Conservation (phyloP, 495 filamentous ascomycete species). For the Bacidia rubella region DNA sequence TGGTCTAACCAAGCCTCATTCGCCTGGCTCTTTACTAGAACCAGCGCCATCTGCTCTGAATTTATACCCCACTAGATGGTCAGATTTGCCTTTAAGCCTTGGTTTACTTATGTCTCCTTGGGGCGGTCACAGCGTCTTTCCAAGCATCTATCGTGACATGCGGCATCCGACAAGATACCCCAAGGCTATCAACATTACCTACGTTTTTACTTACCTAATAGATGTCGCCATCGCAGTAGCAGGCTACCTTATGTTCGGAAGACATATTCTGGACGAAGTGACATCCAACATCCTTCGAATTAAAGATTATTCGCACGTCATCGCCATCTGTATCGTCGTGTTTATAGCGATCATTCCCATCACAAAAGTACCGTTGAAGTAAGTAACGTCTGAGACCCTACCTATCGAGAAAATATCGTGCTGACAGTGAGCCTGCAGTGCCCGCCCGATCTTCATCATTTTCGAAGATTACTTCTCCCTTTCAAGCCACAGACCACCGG, state of each 20-base stretch:
- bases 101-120: slow-evolving; percentile 68
- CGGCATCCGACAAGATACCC: slow-evolving; percentile 79
- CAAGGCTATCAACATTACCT: slow-evolving; percentile 64
- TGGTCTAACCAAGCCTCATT: slow-evolving; percentile 65
- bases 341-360: slow-evolving; percentile 88
- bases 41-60: slow-evolving; percentile 56
- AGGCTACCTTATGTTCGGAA: slow-evolving; percentile 89
- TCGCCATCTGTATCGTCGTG: slow-evolving; percentile 64
- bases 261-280: slow-evolving; percentile 70
- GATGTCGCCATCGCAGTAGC: slow-evolving; percentile 69
- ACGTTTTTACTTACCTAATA: slow-evolving; percentile 74
- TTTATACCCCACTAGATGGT: slow-evolving; percentile 74
- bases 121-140: slow-evolving; percentile 88
- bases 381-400: slow-evolving; percentile 58
- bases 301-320: slow-evolving; percentile 55
- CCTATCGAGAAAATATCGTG: slow-evolving; percentile 88
- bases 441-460: slow-evolving; percentile 74
- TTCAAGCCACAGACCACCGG: not conserved
- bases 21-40: slow-evolving; percentile 70
- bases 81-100: slow-evolving; percentile 78
- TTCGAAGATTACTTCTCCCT: slow-evolving; percentile 51
- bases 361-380: slow-evolving; percentile 88
- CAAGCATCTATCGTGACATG: slow-evolving; percentile 97
- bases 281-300: slow-evolving; percentile 73
- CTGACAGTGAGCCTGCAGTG: slow-evolving; percentile 48